Evolutionary conservation across 768 basidiomycete species (phyloP).

Genomic region (Galerina sulciceps): DNA sequence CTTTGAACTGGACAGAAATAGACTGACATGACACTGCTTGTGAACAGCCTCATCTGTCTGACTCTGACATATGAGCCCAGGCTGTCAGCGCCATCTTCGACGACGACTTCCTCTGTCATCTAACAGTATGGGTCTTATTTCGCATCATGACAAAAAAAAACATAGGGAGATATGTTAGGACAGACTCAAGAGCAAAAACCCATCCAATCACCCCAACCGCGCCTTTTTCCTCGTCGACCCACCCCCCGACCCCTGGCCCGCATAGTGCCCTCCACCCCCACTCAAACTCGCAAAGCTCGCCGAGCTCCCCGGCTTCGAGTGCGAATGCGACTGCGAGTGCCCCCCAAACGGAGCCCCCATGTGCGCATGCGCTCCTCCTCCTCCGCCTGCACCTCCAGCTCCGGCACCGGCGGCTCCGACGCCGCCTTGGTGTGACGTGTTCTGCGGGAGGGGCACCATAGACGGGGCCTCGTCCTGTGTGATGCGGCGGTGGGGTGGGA

Average conservation of each 20-base stretch:
- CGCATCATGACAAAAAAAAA: no score
- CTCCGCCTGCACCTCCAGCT: no score
- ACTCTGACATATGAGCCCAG: no score
- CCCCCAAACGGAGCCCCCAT: slow-evolving; percentile 44
- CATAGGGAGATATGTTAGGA: no score
- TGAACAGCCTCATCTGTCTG: no score
- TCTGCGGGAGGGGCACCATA: slow-evolving; percentile 71
- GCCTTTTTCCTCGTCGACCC: slow-evolving; percentile 61
- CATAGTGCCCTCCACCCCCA: slow-evolving; percentile 48
- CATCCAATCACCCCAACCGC: slow-evolving; percentile 35
- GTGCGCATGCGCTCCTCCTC: slow-evolving; percentile 35
- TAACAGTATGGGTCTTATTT: no score
- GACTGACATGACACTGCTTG: no score
- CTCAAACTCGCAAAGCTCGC: slow-evolving; percentile 68
- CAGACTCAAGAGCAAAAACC: neutral
- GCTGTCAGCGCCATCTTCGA: no score
- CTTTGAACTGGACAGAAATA: no score
- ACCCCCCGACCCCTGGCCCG: slow-evolving; percentile 36
- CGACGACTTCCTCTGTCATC: no score
- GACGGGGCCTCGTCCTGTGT: slow-evolving; percentile 92
- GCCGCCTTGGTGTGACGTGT: slow-evolving; percentile 39
- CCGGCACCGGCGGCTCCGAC: no score
- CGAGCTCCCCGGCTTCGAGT: slow-evolving; percentile 63
- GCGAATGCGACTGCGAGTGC: slow-evolving; percentile 36
- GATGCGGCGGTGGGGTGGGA: slow-evolving; percentile 87